Conservation (phyloP, 2,329 filamentous ascomycete genomes). For the Alternaria atra region DNA sequence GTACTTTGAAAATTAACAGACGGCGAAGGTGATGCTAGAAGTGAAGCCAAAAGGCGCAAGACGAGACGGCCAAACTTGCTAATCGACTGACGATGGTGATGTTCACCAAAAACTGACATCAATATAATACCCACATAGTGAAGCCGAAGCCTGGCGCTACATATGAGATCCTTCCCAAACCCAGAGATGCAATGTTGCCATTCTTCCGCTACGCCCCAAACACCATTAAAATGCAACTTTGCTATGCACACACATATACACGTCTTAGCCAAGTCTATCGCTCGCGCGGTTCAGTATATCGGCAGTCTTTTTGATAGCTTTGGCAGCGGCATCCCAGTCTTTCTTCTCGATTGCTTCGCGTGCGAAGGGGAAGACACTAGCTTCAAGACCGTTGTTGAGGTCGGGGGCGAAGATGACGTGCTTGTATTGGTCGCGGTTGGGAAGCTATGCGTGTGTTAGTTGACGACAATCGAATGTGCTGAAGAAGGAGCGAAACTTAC, state of each 20-base stretch:
- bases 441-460: constrained; percentile 58
- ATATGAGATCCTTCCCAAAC: not conserved
- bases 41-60: not conserved
- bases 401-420: constrained; percentile 90
- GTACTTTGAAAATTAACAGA: too few relatives aligned
- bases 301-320: constrained; percentile 76
- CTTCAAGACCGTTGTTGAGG: constrained; percentile 73
- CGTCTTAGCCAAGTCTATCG: constrained; percentile 49
- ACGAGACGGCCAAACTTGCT: not conserved
- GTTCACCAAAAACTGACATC: not conserved
- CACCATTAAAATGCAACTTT: constrained; percentile 2
- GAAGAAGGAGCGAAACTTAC: constrained; percentile 63
- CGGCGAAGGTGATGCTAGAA: too few relatives aligned
- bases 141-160: not conserved
- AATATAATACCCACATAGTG: not conserved
- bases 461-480: not conserved
- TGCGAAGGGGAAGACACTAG: constrained; percentile 80
- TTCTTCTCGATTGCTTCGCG: constrained; percentile 77
- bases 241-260: not conserved
- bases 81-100: not conserved
- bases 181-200: not conserved
- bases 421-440: constrained; percentile 90
- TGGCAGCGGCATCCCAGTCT: constrained; percentile 74
- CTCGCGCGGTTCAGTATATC: constrained; percentile 71
- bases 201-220: constrained; percentile 2